phyloP scores from a whole-genome alignment of 2,329 filamentous ascomycete genomes.

The Scedosporium minutisporum region DNA sequence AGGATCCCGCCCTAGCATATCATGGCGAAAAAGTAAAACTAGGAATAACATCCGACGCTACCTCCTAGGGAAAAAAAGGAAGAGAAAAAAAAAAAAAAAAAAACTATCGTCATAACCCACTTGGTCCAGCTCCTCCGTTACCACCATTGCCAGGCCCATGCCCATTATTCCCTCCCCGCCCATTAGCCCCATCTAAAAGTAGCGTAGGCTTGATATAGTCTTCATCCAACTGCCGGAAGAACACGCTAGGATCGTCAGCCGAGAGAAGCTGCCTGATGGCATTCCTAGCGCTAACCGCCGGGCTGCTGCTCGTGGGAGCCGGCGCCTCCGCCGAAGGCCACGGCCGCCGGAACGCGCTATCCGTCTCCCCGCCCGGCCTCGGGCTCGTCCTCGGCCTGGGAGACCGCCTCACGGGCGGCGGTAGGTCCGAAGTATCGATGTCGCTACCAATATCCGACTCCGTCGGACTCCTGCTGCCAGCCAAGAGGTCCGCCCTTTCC shows the following conservation, averaged over 20 bases:
- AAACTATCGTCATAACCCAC: background rate
- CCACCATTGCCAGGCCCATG: conserved; percentile 11
- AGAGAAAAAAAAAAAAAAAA: background rate
- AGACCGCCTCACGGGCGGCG: conserved; percentile 44
- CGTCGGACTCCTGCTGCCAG: conserved; percentile 32
- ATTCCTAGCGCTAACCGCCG: conserved; percentile 50
- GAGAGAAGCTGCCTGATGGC: conserved; percentile 75
- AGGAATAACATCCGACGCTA: too few relatives aligned
- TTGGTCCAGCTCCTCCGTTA: background rate
- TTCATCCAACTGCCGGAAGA: conserved; percentile 90
- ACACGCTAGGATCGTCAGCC: conserved; percentile 76
- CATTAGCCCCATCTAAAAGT: conserved; percentile 60
- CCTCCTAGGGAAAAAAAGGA: background rate
- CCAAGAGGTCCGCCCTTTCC: conserved; percentile 49
- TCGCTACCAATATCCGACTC: conserved; percentile 55
- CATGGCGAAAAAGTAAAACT: too few relatives aligned
- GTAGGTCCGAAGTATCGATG: conserved; percentile 57
- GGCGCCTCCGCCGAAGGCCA: background rate
- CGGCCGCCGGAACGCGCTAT: background rate
- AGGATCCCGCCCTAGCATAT: too few relatives aligned
- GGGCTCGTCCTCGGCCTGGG: conserved; percentile 20
- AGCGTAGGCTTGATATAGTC: conserved; percentile 91
- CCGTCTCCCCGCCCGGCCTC: conserved; percentile 9
- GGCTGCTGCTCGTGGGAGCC: background rate
- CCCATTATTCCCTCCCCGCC: conserved; percentile 17